phyloP scores from a whole-genome alignment of 345 rosid species.

The Boechera retrofracta region DNA sequence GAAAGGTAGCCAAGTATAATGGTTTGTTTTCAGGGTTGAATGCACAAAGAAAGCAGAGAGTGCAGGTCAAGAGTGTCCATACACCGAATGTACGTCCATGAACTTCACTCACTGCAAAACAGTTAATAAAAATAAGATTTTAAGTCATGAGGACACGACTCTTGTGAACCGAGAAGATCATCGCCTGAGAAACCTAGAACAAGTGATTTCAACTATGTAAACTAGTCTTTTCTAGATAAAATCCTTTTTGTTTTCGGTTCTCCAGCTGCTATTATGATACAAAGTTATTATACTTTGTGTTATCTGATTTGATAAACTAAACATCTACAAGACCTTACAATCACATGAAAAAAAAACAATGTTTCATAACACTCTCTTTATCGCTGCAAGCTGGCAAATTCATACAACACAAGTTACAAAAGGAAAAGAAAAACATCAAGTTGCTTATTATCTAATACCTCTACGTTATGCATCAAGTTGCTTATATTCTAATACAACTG shows the following conservation, averaged over 20 bases:
- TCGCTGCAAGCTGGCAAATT: not conserved
- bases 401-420: conserved; percentile 17
- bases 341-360: conserved; percentile 11
- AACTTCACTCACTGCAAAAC: conserved; percentile 85
- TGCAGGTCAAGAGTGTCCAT: conserved; percentile 96
- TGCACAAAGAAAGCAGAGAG: conserved; percentile 93
- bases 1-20: conserved; percentile 75
- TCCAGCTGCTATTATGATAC: conserved; percentile 3
- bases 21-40: conserved; percentile 84
- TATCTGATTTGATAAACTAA: not conserved
- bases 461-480: conserved; percentile 25
- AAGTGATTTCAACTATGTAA: conserved; percentile 17
- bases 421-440: conserved; percentile 13
- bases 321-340: conserved; percentile 15
- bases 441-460: conserved; percentile 29
- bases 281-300: not conserved
- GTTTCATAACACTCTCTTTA: conserved; percentile 11
- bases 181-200: conserved; percentile 1
- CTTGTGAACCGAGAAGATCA: conserved; percentile 10
- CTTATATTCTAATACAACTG: conserved; percentile 30
- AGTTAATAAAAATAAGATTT: conserved; percentile 9
- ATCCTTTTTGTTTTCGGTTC: conserved; percentile 1
- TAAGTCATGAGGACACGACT: not conserved
- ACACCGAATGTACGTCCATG: conserved; percentile 97
- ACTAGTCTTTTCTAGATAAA: not conserved